phyloP scores from a whole-genome alignment of 1,284 basidiomycete genomes.

The Thecaphora thlaspeos region DNA sequence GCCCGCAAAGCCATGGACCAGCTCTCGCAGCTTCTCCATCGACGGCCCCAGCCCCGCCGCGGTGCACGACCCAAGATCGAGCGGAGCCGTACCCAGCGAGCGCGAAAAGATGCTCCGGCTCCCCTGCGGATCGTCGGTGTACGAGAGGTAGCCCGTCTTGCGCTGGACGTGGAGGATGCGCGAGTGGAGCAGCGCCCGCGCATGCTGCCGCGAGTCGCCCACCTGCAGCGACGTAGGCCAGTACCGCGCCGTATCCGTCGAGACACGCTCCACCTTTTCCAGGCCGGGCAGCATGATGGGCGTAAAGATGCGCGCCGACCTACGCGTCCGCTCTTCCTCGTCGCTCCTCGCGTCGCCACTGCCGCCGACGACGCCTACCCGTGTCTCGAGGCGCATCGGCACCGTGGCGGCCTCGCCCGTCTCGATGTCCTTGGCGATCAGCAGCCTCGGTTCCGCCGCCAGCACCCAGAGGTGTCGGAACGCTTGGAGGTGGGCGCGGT shows the following conservation, averaged over 20 bases:
- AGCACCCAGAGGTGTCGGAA: constrained; percentile 93
- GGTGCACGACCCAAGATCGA: constrained; percentile 9
- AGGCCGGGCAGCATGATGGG: constrained; percentile 89
- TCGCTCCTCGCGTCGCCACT: not conserved
- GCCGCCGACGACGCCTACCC: not conserved
- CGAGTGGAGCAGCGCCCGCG: constrained; percentile 5
- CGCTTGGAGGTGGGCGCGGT: constrained; percentile 86
- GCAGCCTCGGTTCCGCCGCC: constrained; percentile 87
- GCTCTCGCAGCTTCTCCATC: constrained; percentile 70
- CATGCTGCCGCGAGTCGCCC: not conserved
- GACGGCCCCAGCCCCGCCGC: constrained; percentile 10
- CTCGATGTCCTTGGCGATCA: constrained; percentile 68
- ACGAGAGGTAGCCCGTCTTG: constrained; percentile 84
- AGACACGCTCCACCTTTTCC: constrained; percentile 72
- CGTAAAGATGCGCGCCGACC: constrained; percentile 5
- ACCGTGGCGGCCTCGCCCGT: constrained; percentile 37
- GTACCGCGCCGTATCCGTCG: constrained; percentile 87
- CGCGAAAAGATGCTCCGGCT: constrained; percentile 71
- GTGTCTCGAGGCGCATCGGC: constrained; percentile 18
- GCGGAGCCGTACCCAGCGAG: constrained; percentile 9
- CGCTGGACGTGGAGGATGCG: constrained; percentile 71
- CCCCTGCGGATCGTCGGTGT: constrained; percentile 86
- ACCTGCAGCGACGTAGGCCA: constrained; percentile 61
- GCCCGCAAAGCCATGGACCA: constrained; percentile 80
- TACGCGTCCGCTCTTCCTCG: not conserved